These are phyloP conservation scores for Nidula niveotomentosa DNA, from an alignment of 1,284 basidiomycete species.

Conservation along the genomic window DNA sequence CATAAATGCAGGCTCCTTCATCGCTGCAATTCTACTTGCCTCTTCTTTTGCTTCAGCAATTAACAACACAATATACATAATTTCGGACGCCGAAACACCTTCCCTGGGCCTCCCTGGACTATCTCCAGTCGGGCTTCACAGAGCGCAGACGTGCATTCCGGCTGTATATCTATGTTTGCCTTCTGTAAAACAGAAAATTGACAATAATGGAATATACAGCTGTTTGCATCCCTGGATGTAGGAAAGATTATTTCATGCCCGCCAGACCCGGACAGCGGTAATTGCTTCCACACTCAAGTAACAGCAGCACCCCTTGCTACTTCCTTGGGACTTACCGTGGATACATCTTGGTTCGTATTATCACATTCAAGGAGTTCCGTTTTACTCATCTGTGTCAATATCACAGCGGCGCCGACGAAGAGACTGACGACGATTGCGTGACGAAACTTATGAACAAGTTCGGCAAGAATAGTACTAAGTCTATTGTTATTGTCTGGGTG, in stretches of 20 bases:
- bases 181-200: too few species aligned
- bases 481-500: conserved; percentile 22
- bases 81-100: conserved; percentile 21
- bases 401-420: conserved; percentile 17
- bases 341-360: conserved; percentile 17
- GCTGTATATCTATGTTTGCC: background rate
- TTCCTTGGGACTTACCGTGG: conserved; percentile 15
- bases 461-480: conserved; percentile 17
- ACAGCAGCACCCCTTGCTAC: conserved; percentile 18
- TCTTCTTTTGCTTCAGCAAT: conserved; percentile 3
- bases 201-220: conserved; percentile 4
- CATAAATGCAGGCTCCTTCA: background rate
- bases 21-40: background rate
- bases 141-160: conserved; percentile 20
- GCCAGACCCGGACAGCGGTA: conserved; percentile 17
- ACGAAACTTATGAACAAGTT: conserved; percentile 16
- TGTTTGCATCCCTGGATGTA: conserved; percentile 17
- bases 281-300: conserved; percentile 17
- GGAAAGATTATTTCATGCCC: conserved; percentile 24
- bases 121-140: conserved; percentile 16
- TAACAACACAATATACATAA: conserved; percentile 18
- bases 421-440: conserved; percentile 21
- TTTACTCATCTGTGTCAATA: background rate
- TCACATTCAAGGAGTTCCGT: background rate
- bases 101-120: conserved; percentile 18